Base-by-base conservation (phyloP, 2,329 filamentous ascomycete species). In the Penicillium brevicompactum region DNA sequence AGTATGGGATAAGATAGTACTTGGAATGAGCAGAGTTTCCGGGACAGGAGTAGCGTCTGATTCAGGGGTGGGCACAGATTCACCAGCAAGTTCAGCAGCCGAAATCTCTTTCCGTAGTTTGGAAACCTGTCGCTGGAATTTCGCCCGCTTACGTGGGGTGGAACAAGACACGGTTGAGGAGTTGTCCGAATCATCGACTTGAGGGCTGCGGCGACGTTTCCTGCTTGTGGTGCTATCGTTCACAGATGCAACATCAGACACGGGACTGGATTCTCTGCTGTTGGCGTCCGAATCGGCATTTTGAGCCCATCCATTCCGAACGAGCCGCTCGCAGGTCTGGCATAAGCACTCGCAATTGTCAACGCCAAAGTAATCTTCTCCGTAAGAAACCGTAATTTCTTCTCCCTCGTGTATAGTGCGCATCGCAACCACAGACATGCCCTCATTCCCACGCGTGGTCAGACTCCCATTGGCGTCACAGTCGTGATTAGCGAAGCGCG, bases 331-430 rank as follows among this genome's bases (percentile, higher is more conserved):
- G 72, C 94, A 99, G 0, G 90, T 94, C 64, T 84, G 83, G 72
- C 94, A 99, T 1, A 99, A 79, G 70, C 94, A 99, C 70, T 99
- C 94, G 73, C 92, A 92, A 64, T 99, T 99, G 70, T 92, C 86
- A 43, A 91, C 87, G 2, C 94, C 94, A 76, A 99, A 99, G 72
- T 99, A 99, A 69, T 91, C 92, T 16, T 96, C 92, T 22, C 93
- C 92, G 67, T 99, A 99, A 0, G 89, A 93, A 0, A 99, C 94
- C 0, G 94, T 99, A 56, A 99, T 96, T 73, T 99, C 94, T 57
- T 99, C 92, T 3, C 92, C 94, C 1, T 89, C 80, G 10, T 88
- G 84, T 58, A 99, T 97, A 55, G 92, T 83, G 62, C 87, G 86
- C 32, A 87, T 85, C 2, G 94, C 91, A 47, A 96, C 85, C 53